Conservation (phyloP, 306 rosid genomes). For the Cicer pinnatifidum region DNA sequence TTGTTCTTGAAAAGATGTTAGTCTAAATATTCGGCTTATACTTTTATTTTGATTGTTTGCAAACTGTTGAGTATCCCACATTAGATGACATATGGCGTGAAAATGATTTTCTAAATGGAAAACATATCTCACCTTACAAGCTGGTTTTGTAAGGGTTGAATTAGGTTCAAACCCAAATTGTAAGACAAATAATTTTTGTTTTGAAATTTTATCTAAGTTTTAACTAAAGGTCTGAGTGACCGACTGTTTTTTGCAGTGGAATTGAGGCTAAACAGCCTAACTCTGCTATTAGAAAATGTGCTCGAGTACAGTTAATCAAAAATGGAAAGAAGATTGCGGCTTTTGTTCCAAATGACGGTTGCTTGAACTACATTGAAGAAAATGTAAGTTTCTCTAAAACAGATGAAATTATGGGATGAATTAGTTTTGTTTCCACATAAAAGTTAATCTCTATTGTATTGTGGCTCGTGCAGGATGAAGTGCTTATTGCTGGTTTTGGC, state of each 20-base stretch:
- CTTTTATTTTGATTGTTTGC: constrained; percentile 6
- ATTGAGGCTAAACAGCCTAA: constrained; percentile 92
- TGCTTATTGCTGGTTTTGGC: constrained; percentile 83
- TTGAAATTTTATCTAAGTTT: not conserved
- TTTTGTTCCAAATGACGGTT: constrained; percentile 85
- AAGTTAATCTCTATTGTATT: not conserved
- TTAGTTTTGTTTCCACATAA: not conserved
- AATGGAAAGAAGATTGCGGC: constrained; percentile 92
- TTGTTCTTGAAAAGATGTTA: constrained; percentile 86
- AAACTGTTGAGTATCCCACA: not conserved
- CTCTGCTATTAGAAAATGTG: constrained; percentile 89
- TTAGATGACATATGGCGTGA: too few species aligned
- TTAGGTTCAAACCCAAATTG: too few species aligned
- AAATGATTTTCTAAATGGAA: too few species aligned
- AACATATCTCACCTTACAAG: too few species aligned
- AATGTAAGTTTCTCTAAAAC: constrained; percentile 50
- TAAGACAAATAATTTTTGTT: not conserved
- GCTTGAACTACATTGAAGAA: constrained; percentile 77
- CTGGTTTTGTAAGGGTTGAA: too few species aligned
- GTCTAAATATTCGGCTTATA: not conserved
- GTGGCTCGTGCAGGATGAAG: constrained; percentile 64
- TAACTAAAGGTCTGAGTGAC: constrained; percentile 19
- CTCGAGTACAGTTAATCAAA: constrained; percentile 80
- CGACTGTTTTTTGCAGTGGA: constrained; percentile 53
- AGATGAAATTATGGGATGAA: not conserved